Conservation (phyloP, 2,329 filamentous ascomycete species). For the Epichloe glyceriae region DNA sequence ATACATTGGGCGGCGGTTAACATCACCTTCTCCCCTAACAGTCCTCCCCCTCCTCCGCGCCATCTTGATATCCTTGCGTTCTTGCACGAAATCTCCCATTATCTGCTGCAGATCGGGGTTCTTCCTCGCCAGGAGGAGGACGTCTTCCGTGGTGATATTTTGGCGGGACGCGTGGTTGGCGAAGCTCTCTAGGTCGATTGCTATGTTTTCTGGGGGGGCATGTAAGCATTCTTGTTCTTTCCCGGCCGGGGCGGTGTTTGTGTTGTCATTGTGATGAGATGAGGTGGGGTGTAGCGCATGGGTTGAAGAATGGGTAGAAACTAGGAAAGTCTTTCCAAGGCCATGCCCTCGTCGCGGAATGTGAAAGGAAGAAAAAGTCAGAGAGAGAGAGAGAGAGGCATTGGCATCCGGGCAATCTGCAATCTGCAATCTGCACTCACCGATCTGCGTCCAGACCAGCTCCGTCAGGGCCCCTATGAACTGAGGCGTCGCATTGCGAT, state of each 20-base stretch:
- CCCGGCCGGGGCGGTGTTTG: neutral
- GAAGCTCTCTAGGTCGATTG: conserved; percentile 42
- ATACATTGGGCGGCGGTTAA: too few relatives aligned
- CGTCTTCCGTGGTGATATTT: conserved; percentile 74
- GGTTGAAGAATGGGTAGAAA: too few relatives aligned
- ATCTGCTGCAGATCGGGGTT: conserved; percentile 76
- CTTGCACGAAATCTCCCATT: conserved; percentile 55
- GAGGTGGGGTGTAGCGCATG: too few relatives aligned
- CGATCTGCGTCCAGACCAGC: conserved; percentile 76
- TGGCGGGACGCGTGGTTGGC: conserved; percentile 66
- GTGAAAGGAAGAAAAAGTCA: too few relatives aligned
- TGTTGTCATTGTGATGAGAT: neutral
- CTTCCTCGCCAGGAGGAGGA: conserved; percentile 71
- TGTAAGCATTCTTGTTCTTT: neutral
- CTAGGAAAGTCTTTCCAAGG: too few relatives aligned
- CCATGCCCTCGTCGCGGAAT: too few relatives aligned
- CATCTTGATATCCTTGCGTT: conserved; percentile 27
- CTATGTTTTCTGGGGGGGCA: conserved; percentile 35
- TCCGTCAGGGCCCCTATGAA: conserved; percentile 82
- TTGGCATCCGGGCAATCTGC: too few relatives aligned
- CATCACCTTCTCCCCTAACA: neutral
- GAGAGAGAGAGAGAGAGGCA: too few relatives aligned
- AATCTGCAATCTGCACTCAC: conserved; percentile 26
- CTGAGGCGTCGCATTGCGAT: conserved; percentile 80
- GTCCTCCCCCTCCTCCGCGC: conserved; percentile 22